A percentile compares a stretch with the other conserved stretches of the same genome.
Conservation (phyloP, 805 yeast genomes). For the Jamesozyma lodderae region DNA sequence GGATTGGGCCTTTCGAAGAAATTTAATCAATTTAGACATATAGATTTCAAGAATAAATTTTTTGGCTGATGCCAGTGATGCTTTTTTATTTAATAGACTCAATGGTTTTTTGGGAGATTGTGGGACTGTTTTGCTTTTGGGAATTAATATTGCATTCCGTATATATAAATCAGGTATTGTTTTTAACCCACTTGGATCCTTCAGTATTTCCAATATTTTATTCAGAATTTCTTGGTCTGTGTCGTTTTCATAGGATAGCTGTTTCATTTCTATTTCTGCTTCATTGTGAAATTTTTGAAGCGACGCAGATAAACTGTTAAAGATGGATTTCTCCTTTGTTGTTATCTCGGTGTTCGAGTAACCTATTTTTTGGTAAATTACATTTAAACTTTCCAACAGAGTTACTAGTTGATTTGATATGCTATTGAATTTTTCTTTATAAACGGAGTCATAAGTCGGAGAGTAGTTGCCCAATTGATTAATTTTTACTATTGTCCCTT, state of each 20-base stretch:
- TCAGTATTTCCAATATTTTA: constrained; percentile 25
- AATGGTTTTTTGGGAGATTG: constrained; percentile 30
- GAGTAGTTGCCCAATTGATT: neutral
- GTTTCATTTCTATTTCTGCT: constrained; percentile 32
- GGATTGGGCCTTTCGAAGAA: constrained; percentile 15
- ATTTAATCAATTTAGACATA: constrained; percentile 23
- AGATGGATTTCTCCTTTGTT: constrained; percentile 41
- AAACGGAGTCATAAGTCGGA: constrained; percentile 8
- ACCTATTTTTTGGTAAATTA: constrained; percentile 45
- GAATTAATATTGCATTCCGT: constrained; percentile 29
- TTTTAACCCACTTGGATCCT: constrained; percentile 32
- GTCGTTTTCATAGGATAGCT: constrained; percentile 25
- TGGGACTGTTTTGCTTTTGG: constrained; percentile 17
- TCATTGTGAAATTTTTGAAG: constrained; percentile 35
- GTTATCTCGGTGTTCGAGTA: constrained; percentile 42
- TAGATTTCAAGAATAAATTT: constrained; percentile 27
- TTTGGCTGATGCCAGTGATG: constrained; percentile 27
- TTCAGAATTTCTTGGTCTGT: constrained; percentile 23
- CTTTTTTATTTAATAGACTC: constrained; percentile 29
- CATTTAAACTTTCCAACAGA: constrained; percentile 35
- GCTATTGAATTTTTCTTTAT: constrained; percentile 26
- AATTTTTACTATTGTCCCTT: neutral
- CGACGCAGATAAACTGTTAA: constrained; percentile 40
- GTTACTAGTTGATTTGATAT: constrained; percentile 27
- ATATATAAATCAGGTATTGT: constrained; percentile 36